These are phyloP conservation scores for Termitomyces sp. DNA, from an alignment of 768 basidiomycete species.

Conservation along the genomic window DNA sequence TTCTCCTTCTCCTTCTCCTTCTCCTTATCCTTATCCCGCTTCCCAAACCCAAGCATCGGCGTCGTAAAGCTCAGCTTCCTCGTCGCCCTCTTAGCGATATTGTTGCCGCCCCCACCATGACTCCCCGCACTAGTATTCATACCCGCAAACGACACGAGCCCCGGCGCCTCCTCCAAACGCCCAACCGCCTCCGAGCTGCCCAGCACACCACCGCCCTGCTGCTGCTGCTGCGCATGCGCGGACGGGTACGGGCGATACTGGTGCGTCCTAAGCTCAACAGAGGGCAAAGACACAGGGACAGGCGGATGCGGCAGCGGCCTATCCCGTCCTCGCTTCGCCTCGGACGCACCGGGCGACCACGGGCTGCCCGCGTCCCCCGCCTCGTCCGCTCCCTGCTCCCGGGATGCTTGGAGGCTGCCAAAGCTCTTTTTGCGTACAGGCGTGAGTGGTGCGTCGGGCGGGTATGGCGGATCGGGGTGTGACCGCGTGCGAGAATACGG, in stretches of 20 bases:
- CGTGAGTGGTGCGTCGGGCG: background rate
- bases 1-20: too few relatives aligned
- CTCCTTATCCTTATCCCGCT: conserved; percentile 47
- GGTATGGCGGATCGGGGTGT: background rate
- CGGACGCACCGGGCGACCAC: conserved; percentile 34
- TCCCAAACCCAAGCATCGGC: conserved; percentile 55
- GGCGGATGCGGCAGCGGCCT: conserved; percentile 6
- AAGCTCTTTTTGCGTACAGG: conserved; percentile 12
- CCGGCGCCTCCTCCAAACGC: background rate
- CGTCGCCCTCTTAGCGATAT: conserved; percentile 36
- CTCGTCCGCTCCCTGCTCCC: conserved; percentile 6
- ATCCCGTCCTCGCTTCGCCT: conserved; percentile 1
- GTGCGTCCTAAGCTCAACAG: background rate
- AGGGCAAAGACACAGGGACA: background rate
- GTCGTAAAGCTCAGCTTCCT: conserved; percentile 68
- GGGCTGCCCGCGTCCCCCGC: conserved; percentile 1
- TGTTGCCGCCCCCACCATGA: conserved; percentile 13
- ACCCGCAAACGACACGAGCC: conserved; percentile 5
- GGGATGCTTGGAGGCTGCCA: conserved; percentile 1
- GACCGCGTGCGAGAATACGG: background rate
- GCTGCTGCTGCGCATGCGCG: background rate
- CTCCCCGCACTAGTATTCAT: conserved; percentile 16
- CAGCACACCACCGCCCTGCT: conserved; percentile 2
- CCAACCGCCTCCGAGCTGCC: background rate
- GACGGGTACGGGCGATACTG: background rate